Percentiles rank a stretch among this genome's conserved stretches.
These are phyloP conservation scores for Paramecium octaurelia DNA, from an alignment of 73 alveolate species.

Conservation along the genomic window DNA sequence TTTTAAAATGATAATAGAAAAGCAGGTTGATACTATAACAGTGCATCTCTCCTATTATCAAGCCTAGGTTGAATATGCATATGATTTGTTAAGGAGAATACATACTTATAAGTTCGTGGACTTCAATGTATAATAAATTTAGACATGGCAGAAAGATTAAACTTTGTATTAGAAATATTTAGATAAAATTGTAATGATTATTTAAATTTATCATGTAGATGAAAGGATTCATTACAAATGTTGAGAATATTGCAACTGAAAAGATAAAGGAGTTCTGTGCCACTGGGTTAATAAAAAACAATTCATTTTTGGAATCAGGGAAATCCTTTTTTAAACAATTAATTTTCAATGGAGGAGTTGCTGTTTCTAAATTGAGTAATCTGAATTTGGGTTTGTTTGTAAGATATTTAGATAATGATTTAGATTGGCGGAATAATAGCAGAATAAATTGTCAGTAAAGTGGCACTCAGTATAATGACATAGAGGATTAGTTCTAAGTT, in stretches of 20 bases:
- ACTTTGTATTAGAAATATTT: not conserved
- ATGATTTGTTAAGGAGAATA: constrained; percentile 35
- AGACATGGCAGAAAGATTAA: not conserved
- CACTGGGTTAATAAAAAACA: not conserved
- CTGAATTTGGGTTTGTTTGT: not conserved
- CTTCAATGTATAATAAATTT: not conserved
- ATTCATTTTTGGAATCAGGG: constrained; percentile 11
- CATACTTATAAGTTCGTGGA: not conserved
- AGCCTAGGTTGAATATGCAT: constrained; percentile 31
- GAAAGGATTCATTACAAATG: not conserved
- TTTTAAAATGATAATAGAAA: not conserved
- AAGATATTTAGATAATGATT: not conserved
- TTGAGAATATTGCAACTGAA: not conserved
- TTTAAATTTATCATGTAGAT: not conserved
- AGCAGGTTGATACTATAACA: not conserved
- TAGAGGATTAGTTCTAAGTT: not conserved
- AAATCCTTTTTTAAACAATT: not conserved
- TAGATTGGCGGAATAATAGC: constrained; percentile 39
- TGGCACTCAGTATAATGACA: not conserved
- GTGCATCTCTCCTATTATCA: not conserved
- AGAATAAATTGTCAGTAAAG: constrained; percentile 12
- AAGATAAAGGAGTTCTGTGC: constrained; percentile 24
- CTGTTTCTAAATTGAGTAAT: not conserved
- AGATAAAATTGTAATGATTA: not conserved
- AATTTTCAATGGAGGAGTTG: not conserved